A percentile compares a stretch with the other conserved stretches of the same genome.
These are phyloP conservation scores for Sclerotinia spermophila DNA, from an alignment of 2,329 filamentous ascomycete species.

Conservation along the genomic window DNA sequence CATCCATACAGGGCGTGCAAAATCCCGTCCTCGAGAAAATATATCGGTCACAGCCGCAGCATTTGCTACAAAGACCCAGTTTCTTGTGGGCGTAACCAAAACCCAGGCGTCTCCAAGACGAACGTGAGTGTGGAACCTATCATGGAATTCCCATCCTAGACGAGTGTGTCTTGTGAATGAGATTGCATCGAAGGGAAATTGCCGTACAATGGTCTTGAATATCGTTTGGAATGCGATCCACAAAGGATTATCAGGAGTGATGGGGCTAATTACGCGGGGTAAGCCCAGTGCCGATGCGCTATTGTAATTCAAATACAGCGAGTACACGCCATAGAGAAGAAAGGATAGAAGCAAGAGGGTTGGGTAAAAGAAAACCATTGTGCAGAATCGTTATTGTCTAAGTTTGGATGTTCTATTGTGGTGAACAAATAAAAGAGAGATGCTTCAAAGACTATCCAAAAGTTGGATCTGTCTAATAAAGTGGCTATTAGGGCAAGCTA, in stretches of 20 bases:
- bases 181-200: slow-evolving; percentile 1
- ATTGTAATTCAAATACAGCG: not conserved
- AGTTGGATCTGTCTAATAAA: too few species aligned
- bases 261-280: not conserved
- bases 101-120: slow-evolving; percentile 5
- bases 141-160: slow-evolving; percentile 11
- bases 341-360: not conserved
- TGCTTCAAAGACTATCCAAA: too few species aligned
- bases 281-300: not conserved
- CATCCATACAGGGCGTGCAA: slow-evolving; percentile 11
- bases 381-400: not conserved
- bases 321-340: not conserved
- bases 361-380: not conserved
- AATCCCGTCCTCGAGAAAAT: not conserved
- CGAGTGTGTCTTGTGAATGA: slow-evolving; percentile 9
- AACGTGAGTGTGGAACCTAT: slow-evolving; percentile 3
- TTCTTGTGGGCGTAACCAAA: slow-evolving; percentile 2
- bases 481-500: too few species aligned
- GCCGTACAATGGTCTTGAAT: slow-evolving; percentile 1
- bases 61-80: slow-evolving; percentile 9
- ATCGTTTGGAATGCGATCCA: slow-evolving; percentile 10
- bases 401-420: not conserved
- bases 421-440: too few species aligned
- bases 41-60: slow-evolving; percentile 7
- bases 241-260: slow-evolving; percentile 16